A percentile compares a stretch with the other conserved stretches of the same genome.
phyloP scores from a whole-genome alignment of 148 eudicot genomes.

The Cornus suecica region DNA sequence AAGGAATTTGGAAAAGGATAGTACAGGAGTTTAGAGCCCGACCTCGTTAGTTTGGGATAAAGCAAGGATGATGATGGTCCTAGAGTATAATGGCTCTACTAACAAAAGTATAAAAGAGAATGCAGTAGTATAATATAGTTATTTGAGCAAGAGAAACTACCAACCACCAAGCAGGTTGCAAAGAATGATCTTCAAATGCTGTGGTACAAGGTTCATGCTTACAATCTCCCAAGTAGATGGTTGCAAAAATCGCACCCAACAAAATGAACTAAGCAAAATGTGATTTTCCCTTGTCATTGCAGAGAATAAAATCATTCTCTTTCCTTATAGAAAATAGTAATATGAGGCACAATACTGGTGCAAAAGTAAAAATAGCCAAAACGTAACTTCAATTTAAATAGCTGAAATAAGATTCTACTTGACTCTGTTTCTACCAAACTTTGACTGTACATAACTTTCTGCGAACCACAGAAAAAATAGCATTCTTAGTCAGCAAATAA shows the following conservation, averaged over 20 bases:
- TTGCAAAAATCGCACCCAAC: background rate
- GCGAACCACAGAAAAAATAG: too few relatives aligned
- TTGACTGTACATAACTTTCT: too few relatives aligned
- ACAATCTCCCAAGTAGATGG: background rate
- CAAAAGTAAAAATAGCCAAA: background rate
- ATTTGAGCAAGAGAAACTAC: background rate
- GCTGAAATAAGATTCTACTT: background rate
- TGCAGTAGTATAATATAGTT: background rate
- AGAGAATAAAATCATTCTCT: background rate
- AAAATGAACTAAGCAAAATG: background rate
- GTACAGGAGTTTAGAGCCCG: background rate
- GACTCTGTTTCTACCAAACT: background rate
- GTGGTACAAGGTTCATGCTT: background rate
- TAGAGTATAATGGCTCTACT: background rate
- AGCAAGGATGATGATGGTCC: too few relatives aligned
- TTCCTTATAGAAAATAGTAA: background rate
- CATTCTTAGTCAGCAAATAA: too few relatives aligned
- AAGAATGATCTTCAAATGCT: background rate
- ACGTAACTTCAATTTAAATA: background rate
- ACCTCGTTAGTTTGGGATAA: too few relatives aligned
- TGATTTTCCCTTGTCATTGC: background rate
- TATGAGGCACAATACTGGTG: background rate
- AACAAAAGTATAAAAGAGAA: background rate
- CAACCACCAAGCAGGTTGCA: background rate
- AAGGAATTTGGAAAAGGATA: background rate